These are phyloP conservation scores for Metschnikowia shivogae DNA, from an alignment of 805 yeast genomes.

Conservation along the genomic window DNA sequence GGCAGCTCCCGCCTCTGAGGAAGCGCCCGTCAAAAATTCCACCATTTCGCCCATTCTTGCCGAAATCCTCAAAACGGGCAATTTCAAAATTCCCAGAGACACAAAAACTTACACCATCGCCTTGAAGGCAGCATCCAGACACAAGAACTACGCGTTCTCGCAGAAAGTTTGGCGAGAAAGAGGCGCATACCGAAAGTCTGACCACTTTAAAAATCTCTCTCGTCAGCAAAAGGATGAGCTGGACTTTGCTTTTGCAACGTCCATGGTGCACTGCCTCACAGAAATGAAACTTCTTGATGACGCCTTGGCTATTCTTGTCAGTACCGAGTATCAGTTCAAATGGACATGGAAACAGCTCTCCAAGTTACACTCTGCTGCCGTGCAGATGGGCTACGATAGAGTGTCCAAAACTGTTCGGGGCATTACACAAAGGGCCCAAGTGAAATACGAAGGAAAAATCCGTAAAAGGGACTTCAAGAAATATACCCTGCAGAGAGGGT, in stretches of 20 bases:
- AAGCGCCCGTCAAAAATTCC: not conserved
- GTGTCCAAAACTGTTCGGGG: conserved; percentile 30
- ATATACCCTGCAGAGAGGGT: conserved; percentile 32
- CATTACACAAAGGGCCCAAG: conserved; percentile 34
- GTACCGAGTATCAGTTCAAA: conserved; percentile 62
- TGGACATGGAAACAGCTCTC: conserved; percentile 54
- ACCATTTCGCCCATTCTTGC: conserved; percentile 23
- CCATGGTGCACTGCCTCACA: conserved; percentile 60
- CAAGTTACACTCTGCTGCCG: conserved; percentile 27
- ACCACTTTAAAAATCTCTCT: conserved; percentile 41
- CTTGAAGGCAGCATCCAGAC: conserved; percentile 60
- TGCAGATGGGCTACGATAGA: conserved; percentile 28
- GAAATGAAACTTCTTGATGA: conserved; percentile 56
- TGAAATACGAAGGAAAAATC: conserved; percentile 36
- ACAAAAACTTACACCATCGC: conserved; percentile 57
- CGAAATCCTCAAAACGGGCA: conserved; percentile 2
- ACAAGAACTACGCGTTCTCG: conserved; percentile 54
- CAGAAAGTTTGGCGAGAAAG: conserved; percentile 72
- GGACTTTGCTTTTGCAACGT: conserved; percentile 68
- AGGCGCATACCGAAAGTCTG: conserved; percentile 62
- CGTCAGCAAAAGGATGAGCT: conserved; percentile 35
- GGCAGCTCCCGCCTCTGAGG: not conserved
- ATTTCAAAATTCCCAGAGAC: conserved; percentile 19
- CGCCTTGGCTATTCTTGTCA: conserved; percentile 62
- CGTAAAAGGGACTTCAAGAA: conserved; percentile 31